Evolutionary conservation across 2,329 filamentous ascomycete species (phyloP).

Genomic region (Aspergillus sp.): DNA sequence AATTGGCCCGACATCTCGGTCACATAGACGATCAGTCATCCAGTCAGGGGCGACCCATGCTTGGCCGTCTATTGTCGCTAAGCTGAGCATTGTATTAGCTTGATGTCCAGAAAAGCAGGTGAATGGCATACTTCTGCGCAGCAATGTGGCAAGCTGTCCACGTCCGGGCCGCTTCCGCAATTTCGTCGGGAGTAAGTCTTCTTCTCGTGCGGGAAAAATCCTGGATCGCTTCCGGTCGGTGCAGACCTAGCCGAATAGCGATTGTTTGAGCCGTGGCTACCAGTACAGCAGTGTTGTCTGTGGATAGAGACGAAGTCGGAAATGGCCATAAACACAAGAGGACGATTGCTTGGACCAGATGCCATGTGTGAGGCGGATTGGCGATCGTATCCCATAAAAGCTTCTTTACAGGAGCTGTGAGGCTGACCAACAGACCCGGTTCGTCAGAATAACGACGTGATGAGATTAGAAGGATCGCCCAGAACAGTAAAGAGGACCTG

Average conservation of each 20-base stretch:
- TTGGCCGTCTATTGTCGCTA: background rate
- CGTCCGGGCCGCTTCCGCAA: background rate
- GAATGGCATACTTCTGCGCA: background rate
- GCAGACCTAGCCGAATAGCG: background rate
- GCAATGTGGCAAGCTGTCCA: background rate
- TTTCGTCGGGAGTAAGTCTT: background rate
- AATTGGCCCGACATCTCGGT: background rate
- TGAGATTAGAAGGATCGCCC: background rate
- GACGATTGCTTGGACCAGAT: background rate
- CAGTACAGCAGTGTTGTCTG: background rate
- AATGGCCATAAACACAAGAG: background rate
- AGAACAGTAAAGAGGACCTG: background rate
- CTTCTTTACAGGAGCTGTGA: background rate
- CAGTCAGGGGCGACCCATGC: background rate
- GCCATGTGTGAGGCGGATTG: background rate
- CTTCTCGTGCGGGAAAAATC: background rate
- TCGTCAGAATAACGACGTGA: background rate
- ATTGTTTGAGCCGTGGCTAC: background rate
- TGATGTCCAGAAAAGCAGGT: background rate
- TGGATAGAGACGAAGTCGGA: background rate
- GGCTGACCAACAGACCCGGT: background rate
- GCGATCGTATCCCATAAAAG: background rate
- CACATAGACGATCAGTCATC: background rate
- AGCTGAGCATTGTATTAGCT: background rate
- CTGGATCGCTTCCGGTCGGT: background rate